Conservation (phyloP, 495 filamentous ascomycete genomes). For the Annulohypoxylon moriforme region DNA sequence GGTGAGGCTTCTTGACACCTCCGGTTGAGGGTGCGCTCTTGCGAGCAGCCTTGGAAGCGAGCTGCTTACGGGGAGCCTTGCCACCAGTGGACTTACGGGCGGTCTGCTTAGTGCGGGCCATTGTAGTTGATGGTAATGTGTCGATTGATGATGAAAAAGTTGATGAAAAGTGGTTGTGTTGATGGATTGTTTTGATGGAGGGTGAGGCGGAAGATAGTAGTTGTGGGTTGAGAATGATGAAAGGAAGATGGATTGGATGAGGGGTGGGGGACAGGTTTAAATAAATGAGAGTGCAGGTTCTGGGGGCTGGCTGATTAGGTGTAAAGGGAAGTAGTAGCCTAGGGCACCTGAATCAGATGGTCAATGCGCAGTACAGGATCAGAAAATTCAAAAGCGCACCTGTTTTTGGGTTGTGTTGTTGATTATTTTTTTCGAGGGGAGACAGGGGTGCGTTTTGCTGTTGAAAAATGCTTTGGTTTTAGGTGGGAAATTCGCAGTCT, state of each 20-base stretch:
- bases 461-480: conserved; percentile 43
- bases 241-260: conserved; percentile 54
- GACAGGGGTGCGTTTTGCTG: conserved; percentile 51
- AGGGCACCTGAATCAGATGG: conserved; percentile 26
- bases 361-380: conserved; percentile 36
- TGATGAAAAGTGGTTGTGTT: conserved; percentile 54
- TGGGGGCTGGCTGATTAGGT: conserved; percentile 59
- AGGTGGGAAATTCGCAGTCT: conserved; percentile 42
- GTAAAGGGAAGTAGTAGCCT: conserved; percentile 1
- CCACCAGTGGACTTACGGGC: conserved; percentile 99
- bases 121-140: conserved; percentile 65
- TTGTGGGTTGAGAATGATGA: conserved; percentile 57
- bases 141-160: conserved; percentile 58
- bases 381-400: conserved; percentile 29
- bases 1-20: conserved; percentile 99
- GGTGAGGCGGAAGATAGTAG: conserved; percentile 50
- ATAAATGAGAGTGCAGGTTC: conserved; percentile 49
- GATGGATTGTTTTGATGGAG: conserved; percentile 51
- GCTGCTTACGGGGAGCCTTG: conserved; percentile 99
- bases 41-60: conserved; percentile 68
- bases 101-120: conserved; percentile 99
- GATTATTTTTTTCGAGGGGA: conserved; percentile 47
- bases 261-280: conserved; percentile 63
- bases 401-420: conserved; percentile 38
- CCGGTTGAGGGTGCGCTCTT: conserved; percentile 69